These are phyloP conservation scores for Leccinum rimulosum DNA, from an alignment of 768 basidiomycete species.

Conservation along the genomic window DNA sequence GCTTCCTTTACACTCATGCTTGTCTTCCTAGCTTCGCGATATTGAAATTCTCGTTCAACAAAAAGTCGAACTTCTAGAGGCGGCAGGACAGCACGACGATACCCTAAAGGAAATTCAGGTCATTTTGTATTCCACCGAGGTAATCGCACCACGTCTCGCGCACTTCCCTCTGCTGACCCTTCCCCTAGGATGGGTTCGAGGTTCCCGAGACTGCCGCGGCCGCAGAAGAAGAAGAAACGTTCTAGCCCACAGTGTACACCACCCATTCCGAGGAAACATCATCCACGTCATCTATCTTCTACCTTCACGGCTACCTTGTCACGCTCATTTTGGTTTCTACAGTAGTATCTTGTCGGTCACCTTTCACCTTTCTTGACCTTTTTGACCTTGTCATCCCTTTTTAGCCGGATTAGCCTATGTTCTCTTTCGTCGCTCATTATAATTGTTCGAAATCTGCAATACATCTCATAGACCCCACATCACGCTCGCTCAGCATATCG, in stretches of 20 bases:
- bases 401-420: constrained; percentile 20
- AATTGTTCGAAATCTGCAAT: constrained; percentile 27
- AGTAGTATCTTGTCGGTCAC: constrained; percentile 9
- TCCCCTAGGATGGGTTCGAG: constrained; percentile 83
- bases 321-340: constrained; percentile 18
- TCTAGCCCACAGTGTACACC: constrained; percentile 37
- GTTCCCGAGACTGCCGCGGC: constrained; percentile 63
- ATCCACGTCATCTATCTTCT: constrained; percentile 6
- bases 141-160: constrained; percentile 33
- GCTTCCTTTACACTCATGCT: constrained; percentile 6
- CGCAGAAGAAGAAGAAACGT: constrained; percentile 81
- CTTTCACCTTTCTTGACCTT: constrained; percentile 12
- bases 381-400: background rate
- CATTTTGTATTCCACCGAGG: constrained; percentile 95
- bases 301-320: constrained; percentile 10
- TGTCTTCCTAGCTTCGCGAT: constrained; percentile 73
- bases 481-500: background rate
- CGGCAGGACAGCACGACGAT: constrained; percentile 52
- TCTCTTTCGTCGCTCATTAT: constrained; percentile 19
- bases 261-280: constrained; percentile 5
- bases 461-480: constrained; percentile 21
- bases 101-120: constrained; percentile 80
- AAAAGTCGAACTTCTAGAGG: constrained; percentile 63
- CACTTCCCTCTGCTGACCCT: constrained; percentile 7
- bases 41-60: constrained; percentile 93